phyloP scores from a whole-genome alignment of 148 eudicot genomes.

The Tetragonia tetragonoides region DNA sequence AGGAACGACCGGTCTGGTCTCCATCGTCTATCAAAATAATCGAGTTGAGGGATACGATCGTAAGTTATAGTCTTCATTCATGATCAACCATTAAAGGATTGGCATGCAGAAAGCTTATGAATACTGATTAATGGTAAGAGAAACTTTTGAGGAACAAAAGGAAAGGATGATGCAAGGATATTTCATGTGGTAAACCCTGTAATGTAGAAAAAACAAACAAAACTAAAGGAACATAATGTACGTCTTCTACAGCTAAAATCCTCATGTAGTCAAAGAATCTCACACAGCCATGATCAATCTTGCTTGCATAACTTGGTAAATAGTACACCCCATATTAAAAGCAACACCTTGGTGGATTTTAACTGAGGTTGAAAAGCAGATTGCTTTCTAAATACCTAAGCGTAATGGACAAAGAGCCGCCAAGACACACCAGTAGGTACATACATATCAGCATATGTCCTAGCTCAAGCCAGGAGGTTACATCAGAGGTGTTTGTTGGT shows the following conservation, averaged over 20 bases:
- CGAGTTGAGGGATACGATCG: constrained; percentile 7
- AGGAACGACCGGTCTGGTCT: constrained; percentile 79
- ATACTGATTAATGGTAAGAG: background rate
- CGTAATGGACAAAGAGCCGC: background rate
- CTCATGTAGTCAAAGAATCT: background rate
- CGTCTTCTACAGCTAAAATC: background rate
- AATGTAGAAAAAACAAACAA: background rate
- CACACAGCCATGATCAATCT: background rate
- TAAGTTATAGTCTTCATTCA: background rate
- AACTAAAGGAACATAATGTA: background rate
- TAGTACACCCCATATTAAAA: background rate
- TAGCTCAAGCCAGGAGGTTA: background rate
- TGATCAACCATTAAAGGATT: background rate
- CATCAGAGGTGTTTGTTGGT: background rate
- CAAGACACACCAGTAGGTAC: background rate
- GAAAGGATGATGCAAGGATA: no score
- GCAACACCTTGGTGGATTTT: background rate
- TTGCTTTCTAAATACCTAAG: background rate
- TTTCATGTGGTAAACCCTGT: no score
- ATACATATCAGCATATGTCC: background rate
- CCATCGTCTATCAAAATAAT: constrained; percentile 71
- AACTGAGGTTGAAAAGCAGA: background rate
- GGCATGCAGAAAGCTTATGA: background rate
- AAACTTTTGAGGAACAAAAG: no score
- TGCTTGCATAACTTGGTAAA: background rate